These are phyloP conservation scores for Heliosperma pusillum DNA, from an alignment of 148 eudicot genomes.

Conservation along the genomic window DNA sequence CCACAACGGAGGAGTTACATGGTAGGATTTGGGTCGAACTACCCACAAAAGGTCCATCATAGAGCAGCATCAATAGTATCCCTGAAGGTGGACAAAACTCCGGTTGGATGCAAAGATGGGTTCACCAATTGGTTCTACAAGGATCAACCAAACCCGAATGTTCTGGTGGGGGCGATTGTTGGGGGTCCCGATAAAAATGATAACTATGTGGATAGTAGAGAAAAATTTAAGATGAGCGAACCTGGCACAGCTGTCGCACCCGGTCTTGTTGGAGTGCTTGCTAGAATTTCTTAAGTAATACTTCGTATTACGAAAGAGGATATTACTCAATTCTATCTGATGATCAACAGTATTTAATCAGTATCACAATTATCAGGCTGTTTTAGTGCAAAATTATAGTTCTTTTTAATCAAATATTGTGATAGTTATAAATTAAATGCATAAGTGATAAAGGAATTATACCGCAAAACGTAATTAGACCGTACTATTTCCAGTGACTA, in stretches of 20 bases:
- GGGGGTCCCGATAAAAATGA: slow-evolving; percentile 55
- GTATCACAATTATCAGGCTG: too few species aligned
- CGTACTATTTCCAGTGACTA: too few species aligned
- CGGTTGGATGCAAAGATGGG: slow-evolving; percentile 40
- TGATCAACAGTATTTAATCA: too few species aligned
- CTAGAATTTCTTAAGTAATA: slow-evolving; percentile 10
- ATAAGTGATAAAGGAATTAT: too few species aligned
- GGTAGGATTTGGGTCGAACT: slow-evolving; percentile 47
- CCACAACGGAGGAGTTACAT: slow-evolving; percentile 44
- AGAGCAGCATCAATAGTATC: slow-evolving; percentile 58
- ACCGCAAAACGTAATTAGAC: too few species aligned
- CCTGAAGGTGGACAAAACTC: slow-evolving; percentile 22
- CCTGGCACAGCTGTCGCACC: slow-evolving; percentile 40
- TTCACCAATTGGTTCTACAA: slow-evolving; percentile 32
- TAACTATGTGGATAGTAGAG: slow-evolving; percentile 33
- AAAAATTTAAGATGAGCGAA: slow-evolving; percentile 33
- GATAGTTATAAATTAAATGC: too few species aligned
- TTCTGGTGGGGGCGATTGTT: slow-evolving; percentile 44
- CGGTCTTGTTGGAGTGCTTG: slow-evolving; percentile 48
- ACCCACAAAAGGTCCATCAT: slow-evolving; percentile 45
- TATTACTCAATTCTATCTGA: too few species aligned
- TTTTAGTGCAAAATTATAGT: too few species aligned
- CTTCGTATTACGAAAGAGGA: too few species aligned
- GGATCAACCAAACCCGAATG: slow-evolving; percentile 40
- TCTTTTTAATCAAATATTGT: too few species aligned